These are phyloP conservation scores for Gelatoporia subvermispora DNA, from an alignment of 768 basidiomycete genomes.

Conservation along the genomic window DNA sequence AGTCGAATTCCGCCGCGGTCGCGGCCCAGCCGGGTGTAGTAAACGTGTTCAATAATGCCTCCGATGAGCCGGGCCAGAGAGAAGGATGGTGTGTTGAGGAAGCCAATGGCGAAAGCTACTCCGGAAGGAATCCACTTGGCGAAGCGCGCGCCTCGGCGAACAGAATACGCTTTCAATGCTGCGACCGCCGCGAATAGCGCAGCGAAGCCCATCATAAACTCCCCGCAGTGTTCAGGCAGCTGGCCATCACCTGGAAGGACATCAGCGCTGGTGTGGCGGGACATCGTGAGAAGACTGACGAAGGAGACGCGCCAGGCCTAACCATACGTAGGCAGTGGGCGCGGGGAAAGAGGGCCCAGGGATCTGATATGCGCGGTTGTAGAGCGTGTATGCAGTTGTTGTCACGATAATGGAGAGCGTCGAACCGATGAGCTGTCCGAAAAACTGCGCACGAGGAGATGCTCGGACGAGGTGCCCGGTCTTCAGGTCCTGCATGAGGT, in stretches of 20 bases:
- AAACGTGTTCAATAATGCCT: conserved; percentile 74
- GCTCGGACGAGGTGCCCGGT: conserved; percentile 91
- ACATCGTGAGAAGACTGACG: conserved; percentile 39
- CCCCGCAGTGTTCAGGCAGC: conserved; percentile 67
- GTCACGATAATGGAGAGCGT: conserved; percentile 86
- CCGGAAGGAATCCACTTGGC: conserved; percentile 88
- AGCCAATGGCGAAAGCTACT: conserved; percentile 92
- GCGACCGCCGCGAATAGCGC: conserved; percentile 65
- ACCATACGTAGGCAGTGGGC: conserved; percentile 94
- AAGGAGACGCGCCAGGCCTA: conserved; percentile 67
- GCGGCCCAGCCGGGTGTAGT: conserved; percentile 38
- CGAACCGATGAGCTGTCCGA: conserved; percentile 88
- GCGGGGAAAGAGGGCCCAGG: conserved; percentile 95
- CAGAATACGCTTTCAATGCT: conserved; percentile 57
- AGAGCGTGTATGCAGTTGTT: conserved; percentile 81
- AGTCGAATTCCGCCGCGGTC: conserved; percentile 62
- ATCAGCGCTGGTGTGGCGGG: conserved; percentile 1
- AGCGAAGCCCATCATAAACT: conserved; percentile 80
- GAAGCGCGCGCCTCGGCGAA: conserved; percentile 42
- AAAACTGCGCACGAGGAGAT: conserved; percentile 92
- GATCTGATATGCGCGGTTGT: conserved; percentile 81
- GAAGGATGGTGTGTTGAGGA: conserved; percentile 94
- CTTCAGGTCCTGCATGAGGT: conserved; percentile 98
- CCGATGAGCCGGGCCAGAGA: conserved; percentile 88
- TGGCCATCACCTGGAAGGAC: conserved; percentile 64